Evolutionary conservation across 305 asterid genomes (phyloP).

Genomic region (Fraxinus latifolia): DNA sequence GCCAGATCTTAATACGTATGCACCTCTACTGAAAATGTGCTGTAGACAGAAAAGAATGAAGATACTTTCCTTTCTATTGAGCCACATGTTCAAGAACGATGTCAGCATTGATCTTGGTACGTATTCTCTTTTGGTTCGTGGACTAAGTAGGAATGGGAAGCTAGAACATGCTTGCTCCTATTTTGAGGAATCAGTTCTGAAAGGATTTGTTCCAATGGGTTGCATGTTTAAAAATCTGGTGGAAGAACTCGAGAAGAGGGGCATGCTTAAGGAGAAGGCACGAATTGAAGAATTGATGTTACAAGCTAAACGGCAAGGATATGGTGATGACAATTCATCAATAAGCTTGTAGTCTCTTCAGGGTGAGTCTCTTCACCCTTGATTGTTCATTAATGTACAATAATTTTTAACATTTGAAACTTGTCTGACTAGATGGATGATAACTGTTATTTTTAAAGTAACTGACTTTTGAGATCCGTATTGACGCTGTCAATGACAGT

Average conservation of each 20-base stretch:
- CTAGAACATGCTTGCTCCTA: conserved; percentile 58
- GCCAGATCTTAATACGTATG: conserved; percentile 64
- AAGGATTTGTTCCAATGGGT: conserved; percentile 65
- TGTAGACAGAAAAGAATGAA: conserved; percentile 72
- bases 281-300: conserved; percentile 50
- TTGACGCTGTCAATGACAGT: neutral
- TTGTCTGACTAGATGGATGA: no score
- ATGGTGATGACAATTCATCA: neutral
- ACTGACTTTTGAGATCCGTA: no score
- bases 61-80: conserved; percentile 70
- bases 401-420: neutral
- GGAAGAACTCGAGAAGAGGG: conserved; percentile 48
- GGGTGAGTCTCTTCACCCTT: neutral
- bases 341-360: neutral
- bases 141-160: conserved; percentile 54
- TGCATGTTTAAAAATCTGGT: conserved; percentile 41
- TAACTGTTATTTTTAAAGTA: neutral
- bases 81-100: conserved; percentile 70
- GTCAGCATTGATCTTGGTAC: conserved; percentile 65
- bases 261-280: conserved; percentile 47
- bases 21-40: conserved; percentile 83
- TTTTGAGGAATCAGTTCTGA: conserved; percentile 60
- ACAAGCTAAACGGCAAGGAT: conserved; percentile 31
- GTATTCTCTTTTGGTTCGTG: conserved; percentile 54
- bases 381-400: neutral